Evolutionary conservation across 495 filamentous ascomycete genomes (phyloP).

Genomic region (Penicillium maclennaniae): DNA sequence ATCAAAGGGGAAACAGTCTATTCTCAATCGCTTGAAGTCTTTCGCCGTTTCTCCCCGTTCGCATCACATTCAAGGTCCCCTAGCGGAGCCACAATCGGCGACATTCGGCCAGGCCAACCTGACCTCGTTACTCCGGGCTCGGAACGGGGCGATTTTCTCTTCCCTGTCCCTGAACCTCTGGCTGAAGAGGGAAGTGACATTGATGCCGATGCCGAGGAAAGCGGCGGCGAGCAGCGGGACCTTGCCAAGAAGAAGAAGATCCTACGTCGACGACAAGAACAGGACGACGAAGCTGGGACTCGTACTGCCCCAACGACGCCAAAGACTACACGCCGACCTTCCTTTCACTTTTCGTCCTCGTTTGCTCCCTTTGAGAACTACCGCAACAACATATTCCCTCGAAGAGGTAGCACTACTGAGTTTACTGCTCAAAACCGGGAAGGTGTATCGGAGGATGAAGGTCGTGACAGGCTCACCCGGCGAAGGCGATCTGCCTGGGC

Average conservation of each 20-base stretch:
- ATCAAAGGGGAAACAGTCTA: constrained; percentile 55
- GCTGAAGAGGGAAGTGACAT: constrained; percentile 65
- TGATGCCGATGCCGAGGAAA: constrained; percentile 78
- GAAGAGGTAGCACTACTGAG: constrained; percentile 68
- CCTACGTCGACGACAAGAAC: constrained; percentile 46
- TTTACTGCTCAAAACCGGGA: constrained; percentile 60
- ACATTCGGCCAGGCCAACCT: constrained; percentile 22
- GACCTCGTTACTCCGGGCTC: constrained; percentile 37
- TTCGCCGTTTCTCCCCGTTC: constrained; percentile 45
- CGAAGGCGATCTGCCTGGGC: constrained; percentile 53
- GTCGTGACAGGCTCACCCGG: constrained; percentile 67
- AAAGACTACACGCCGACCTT: constrained; percentile 41
- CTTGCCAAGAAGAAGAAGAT: constrained; percentile 48
- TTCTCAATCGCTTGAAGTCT: constrained; percentile 64
- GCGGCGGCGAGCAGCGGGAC: constrained; percentile 40
- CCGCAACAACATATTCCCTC: constrained; percentile 53
- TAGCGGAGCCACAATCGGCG: constrained; percentile 38
- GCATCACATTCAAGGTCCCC: constrained; percentile 41
- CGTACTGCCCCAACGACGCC: constrained; percentile 64
- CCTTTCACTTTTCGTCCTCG: constrained; percentile 45
- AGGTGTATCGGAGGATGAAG: constrained; percentile 85
- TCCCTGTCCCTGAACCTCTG: constrained; percentile 50
- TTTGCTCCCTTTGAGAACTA: constrained; percentile 45
- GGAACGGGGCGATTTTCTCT: constrained; percentile 51
- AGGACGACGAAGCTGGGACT: constrained; percentile 46